These are phyloP conservation scores for Ophiocordyceps unilateralis DNA, from an alignment of 2,329 filamentous ascomycete genomes.

Conservation along the genomic window DNA sequence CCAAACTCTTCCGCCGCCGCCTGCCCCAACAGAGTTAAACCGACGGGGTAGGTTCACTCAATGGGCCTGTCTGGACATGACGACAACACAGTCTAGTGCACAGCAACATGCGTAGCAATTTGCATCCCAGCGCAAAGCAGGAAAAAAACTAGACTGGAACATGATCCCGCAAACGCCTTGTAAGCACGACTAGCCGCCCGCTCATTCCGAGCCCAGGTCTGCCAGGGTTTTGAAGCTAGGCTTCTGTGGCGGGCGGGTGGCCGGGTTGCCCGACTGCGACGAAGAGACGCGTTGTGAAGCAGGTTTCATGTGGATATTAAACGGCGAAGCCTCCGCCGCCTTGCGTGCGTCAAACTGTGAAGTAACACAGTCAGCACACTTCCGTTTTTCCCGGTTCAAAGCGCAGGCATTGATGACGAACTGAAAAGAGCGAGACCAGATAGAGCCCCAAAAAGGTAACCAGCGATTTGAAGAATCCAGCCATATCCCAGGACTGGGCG, in stretches of 20 bases:
- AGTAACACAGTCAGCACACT: constrained; percentile 1
- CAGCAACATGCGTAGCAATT: background rate
- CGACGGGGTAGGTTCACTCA: too few species aligned
- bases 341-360: constrained; percentile 42
- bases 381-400: constrained; percentile 1
- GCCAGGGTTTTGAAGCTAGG: constrained; percentile 33
- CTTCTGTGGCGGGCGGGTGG: constrained; percentile 14
- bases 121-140: background rate
- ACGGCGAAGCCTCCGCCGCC: constrained; percentile 39
- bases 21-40: too few species aligned
- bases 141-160: background rate
- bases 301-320: constrained; percentile 30
- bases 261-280: constrained; percentile 4
- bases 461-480: constrained; percentile 29
- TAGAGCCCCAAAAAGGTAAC: constrained; percentile 43
- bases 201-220: constrained; percentile 22
- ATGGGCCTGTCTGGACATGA: too few species aligned
- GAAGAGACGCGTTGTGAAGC: background rate
- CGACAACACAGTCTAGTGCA: too few species aligned
- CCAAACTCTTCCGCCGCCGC: too few species aligned
- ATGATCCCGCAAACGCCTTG: background rate
- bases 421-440: constrained; percentile 42
- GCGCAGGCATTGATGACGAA: too few species aligned
- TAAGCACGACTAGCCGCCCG: background rate
- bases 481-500: constrained; percentile 6